Percentiles rank a stretch among this genome's conserved stretches.
Conservation (phyloP, 2,329 filamentous ascomycete species). For the Alternaria sp. region DNA sequence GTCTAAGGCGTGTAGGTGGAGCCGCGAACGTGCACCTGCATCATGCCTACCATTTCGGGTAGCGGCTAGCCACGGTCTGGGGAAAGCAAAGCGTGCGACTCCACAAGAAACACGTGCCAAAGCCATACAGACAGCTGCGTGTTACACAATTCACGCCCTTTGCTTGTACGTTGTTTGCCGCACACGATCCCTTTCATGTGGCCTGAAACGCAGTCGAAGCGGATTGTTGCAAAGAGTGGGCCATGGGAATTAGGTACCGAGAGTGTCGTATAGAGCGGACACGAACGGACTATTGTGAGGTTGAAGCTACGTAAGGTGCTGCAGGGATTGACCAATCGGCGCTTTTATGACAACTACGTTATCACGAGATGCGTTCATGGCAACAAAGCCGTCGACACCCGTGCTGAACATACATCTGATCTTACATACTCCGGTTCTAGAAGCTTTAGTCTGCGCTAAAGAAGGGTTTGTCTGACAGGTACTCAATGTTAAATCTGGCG, state of each 20-base stretch:
- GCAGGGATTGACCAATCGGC: slow-evolving; percentile 28
- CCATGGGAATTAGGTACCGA: slow-evolving; percentile 3
- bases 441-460: background rate
- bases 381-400: slow-evolving; percentile 43
- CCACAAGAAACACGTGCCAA: slow-evolving; percentile 22
- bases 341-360: slow-evolving; percentile 9
- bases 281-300: slow-evolving; percentile 4
- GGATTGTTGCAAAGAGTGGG: background rate
- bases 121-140: slow-evolving; percentile 6
- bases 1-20: slow-evolving; percentile 25
- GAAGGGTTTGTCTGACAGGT: background rate
- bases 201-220: background rate
- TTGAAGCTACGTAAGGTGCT: slow-evolving; percentile 33
- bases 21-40: slow-evolving; percentile 30
- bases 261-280: background rate
- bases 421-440: background rate
- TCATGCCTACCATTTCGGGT: slow-evolving; percentile 30
- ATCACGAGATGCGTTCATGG: slow-evolving; percentile 15
- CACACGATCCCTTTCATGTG: background rate
- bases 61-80: slow-evolving; percentile 47
- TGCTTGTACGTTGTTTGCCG: background rate
- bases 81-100: slow-evolving; percentile 33
- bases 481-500: background rate
- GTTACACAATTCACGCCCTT: slow-evolving; percentile 22
- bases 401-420: slow-evolving; percentile 23